Evolutionary conservation across 2,329 filamentous ascomycete genomes (phyloP).

Genomic region (Xylariaceae sp.): DNA sequence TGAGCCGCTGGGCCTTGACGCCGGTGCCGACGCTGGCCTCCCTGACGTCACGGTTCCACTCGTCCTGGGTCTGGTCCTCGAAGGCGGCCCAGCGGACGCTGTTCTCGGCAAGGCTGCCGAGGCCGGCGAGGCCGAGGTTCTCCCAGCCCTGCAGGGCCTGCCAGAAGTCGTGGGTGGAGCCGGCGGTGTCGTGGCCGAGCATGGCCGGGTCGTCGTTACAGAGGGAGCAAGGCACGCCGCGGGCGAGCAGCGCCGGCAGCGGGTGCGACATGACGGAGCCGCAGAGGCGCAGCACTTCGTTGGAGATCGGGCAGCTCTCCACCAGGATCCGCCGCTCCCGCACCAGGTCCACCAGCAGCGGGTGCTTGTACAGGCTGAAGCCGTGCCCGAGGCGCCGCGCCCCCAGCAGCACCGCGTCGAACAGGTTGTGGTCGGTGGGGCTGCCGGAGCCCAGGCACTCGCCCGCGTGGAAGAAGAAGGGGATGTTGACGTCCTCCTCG

Average conservation of each 20-base stretch:
- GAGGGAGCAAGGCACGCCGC: conserved; percentile 81
- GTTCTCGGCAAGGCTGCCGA: conserved; percentile 89
- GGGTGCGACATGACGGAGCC: conserved; percentile 77
- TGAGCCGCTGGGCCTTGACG: conserved; percentile 70
- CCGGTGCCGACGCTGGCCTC: conserved; percentile 73
- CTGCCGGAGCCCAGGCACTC: conserved; percentile 82
- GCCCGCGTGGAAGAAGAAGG: conserved; percentile 95
- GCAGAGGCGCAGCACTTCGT: conserved; percentile 82
- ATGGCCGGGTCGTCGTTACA: conserved; percentile 93
- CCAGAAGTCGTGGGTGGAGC: conserved; percentile 93
- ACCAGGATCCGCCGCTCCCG: conserved; percentile 86
- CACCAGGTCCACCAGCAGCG: conserved; percentile 83
- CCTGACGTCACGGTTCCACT: conserved; percentile 74
- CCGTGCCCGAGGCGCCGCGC: conserved; percentile 89
- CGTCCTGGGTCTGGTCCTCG: conserved; percentile 72
- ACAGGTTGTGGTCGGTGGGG: conserved; percentile 77
- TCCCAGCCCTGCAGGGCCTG: conserved; percentile 90
- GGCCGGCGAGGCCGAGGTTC: conserved; percentile 82
- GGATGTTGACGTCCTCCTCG: conserved; percentile 76
- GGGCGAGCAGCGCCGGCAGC: conserved; percentile 79
- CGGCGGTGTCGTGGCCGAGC: conserved; percentile 78
- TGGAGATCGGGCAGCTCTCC: conserved; percentile 89
- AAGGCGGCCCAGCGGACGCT: conserved; percentile 88
- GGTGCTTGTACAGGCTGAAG: conserved; percentile 89
- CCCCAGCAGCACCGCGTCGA: conserved; percentile 83